Percentiles rank a stretch among this genome's conserved stretches.
phyloP scores from a whole-genome alignment of 2,329 filamentous ascomycete genomes.

The Pezicula radicicola region DNA sequence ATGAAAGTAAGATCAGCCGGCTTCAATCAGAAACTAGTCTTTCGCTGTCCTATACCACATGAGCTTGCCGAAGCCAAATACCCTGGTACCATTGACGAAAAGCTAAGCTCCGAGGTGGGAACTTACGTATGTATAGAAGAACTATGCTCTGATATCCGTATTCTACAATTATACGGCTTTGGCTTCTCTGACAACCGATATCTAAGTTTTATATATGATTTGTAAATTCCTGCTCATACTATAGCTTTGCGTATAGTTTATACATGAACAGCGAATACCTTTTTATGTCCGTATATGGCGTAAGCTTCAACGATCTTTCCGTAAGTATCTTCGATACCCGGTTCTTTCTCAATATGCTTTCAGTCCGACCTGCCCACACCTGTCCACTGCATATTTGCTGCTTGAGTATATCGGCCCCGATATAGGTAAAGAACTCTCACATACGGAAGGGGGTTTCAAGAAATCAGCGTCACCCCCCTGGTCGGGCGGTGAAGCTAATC shows the following conservation, averaged over 20 bases:
- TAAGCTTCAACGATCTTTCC: slow-evolving; percentile 10
- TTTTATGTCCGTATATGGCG: slow-evolving; percentile 15
- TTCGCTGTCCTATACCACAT: slow-evolving; percentile 24
- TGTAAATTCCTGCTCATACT: slow-evolving; percentile 4
- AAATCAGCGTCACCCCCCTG: too few species aligned
- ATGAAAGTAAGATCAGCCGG: slow-evolving; percentile 23
- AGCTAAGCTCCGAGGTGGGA: slow-evolving; percentile 30
- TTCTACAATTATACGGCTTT: slow-evolving; percentile 26
- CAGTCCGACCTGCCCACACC: slow-evolving; percentile 2
- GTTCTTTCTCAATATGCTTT: slow-evolving; percentile 10
- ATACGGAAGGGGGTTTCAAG: too few species aligned
- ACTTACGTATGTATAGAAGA: slow-evolving; percentile 31
- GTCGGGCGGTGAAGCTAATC: too few species aligned
- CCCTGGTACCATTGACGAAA: slow-evolving; percentile 30
- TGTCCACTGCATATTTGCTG: slow-evolving; percentile 16
- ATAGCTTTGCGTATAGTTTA: slow-evolving; percentile 12
- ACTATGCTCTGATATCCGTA: slow-evolving; percentile 25
- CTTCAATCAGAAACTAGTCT: slow-evolving; percentile 21
- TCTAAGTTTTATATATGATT: slow-evolving; percentile 9
- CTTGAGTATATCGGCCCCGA: slow-evolving; percentile 13
- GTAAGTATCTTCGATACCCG: slow-evolving; percentile 11
- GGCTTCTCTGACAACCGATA: slow-evolving; percentile 21
- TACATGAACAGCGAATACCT: slow-evolving; percentile 11
- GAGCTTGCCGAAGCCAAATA: slow-evolving; percentile 21
- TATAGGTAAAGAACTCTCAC: slow-evolving; percentile 28